These are phyloP conservation scores for Uronychia setigera DNA, from an alignment of 73 alveolate species.

Conservation along the genomic window DNA sequence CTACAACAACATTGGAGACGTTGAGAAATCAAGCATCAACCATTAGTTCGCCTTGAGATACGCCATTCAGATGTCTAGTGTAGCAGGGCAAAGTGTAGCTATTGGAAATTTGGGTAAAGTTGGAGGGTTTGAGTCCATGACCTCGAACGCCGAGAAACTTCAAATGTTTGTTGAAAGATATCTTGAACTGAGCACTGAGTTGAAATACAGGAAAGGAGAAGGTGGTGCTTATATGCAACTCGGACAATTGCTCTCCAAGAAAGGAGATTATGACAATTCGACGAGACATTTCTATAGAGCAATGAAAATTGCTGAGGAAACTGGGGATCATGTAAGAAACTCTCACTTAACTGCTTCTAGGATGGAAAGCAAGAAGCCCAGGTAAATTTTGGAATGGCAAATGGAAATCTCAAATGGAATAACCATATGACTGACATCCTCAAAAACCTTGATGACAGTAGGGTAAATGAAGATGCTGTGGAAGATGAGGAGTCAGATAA, in stretches of 20 bases:
- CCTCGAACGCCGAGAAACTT: conserved; percentile 54
- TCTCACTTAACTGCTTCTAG: neutral
- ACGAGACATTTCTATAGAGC: conserved; percentile 74
- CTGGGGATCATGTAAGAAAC: conserved; percentile 51
- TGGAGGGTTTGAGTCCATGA: conserved; percentile 9
- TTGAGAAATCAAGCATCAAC: conserved; percentile 69
- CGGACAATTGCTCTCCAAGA: conserved; percentile 57
- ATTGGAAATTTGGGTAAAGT: conserved; percentile 75
- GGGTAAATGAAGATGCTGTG: too few species aligned
- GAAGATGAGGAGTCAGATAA: too few species aligned
- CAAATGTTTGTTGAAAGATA: conserved; percentile 74
- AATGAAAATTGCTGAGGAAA: conserved; percentile 74
- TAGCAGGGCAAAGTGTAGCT: conserved; percentile 76
- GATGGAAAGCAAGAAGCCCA: conserved; percentile 64
- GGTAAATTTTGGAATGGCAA: conserved; percentile 72
- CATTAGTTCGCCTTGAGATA: conserved; percentile 72
- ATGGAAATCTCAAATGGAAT: conserved; percentile 69
- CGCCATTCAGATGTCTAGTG: conserved; percentile 76
- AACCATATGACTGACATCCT: conserved; percentile 52
- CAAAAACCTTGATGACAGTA: conserved; percentile 5
- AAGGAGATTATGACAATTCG: conserved; percentile 61
- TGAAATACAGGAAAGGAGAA: conserved; percentile 73
- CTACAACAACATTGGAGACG: conserved; percentile 66
- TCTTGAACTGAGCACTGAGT: conserved; percentile 62
- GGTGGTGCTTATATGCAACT: conserved; percentile 73